Base-by-base conservation (phyloP, 352 stramenopile genomes). In the Pythium dissimile region DNA sequence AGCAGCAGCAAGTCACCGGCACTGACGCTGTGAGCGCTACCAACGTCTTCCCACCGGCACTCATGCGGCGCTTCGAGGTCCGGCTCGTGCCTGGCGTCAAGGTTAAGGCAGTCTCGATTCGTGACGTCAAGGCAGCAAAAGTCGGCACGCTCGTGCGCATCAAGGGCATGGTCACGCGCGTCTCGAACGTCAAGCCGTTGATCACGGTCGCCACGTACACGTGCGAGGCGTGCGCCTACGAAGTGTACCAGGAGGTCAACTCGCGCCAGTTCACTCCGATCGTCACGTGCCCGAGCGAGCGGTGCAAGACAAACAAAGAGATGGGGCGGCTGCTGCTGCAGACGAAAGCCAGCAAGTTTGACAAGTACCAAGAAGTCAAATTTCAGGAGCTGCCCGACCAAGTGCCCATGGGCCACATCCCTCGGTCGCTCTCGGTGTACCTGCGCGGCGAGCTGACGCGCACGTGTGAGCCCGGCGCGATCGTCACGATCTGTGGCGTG, bases 351-450 rank as follows among this genome's bases (percentile, higher is more conserved):
- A 98, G 85, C 64, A 99, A 98, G 66, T 99, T 99, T 69, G 83
- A 98, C 59, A 99, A 99, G 59, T 99, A 98, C 72, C 98, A 99
- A 67, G 97, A 99, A 72, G 70, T 99, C 13, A 98, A 98, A 66
- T 89, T 99, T 52, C 98, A 99, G 64, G 85, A 93, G 43, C 66
- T 92, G 11, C 85, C 85, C 0, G 82, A 96, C 63, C 86, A 96
- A 52, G 97, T 99, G 23, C 98, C 98, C 3, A 98, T 99, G 80
- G 98, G 98, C 39, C 96, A 99, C 70, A 97, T 99, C 45, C 98
- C 98, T 10, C 76, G 97, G 6, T 86, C 89, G 0, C 71, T 98
- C 30, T 97, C 88, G 0, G 86, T 98, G 34, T 95, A 98, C 57
- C 63, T 92, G 49, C 77, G 90, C 15, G 95, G 92, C 0, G 94